These are phyloP conservation scores for Zangia roseola DNA, from an alignment of 768 basidiomycete species.

Conservation along the genomic window DNA sequence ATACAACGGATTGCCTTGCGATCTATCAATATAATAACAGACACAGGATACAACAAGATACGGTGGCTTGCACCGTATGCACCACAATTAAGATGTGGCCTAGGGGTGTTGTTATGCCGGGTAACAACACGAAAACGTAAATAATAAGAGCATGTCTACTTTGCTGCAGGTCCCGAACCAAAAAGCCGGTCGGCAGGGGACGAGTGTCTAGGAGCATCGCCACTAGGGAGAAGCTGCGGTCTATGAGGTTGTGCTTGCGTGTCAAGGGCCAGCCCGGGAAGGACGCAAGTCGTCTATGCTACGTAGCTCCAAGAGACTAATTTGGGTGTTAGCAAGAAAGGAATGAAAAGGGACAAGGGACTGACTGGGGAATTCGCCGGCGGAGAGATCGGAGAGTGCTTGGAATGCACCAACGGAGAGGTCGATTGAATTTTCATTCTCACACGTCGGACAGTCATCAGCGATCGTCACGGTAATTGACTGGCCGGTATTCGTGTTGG, in stretches of 20 bases:
- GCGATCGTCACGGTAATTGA: slow-evolving; percentile 64
- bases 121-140: slow-evolving; percentile 13
- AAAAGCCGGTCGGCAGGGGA: too few relatives aligned
- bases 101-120: slow-evolving; percentile 11
- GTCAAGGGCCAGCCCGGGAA: slow-evolving; percentile 22
- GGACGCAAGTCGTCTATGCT: slow-evolving; percentile 15
- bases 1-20: background rate
- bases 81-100: slow-evolving; percentile 2
- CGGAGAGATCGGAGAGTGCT: slow-evolving; percentile 43
- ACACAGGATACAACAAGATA: background rate
- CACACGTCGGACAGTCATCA: slow-evolving; percentile 83
- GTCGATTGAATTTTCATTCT: slow-evolving; percentile 65
- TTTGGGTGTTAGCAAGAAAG: background rate
- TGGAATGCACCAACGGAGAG: slow-evolving; percentile 69
- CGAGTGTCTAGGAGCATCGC: too few relatives aligned
- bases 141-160: background rate
- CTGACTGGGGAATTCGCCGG: slow-evolving; percentile 62
- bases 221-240: too few relatives aligned
- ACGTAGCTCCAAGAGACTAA: slow-evolving; percentile 33
- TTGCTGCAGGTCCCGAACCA: background rate
- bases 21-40: background rate
- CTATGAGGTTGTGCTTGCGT: background rate
- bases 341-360: slow-evolving; percentile 7
- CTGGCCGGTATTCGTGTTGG: slow-evolving; percentile 52
- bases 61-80: slow-evolving; percentile 11